Evolutionary conservation across 345 rosid species (phyloP).

Genomic region (Hirschfeldia incana): DNA sequence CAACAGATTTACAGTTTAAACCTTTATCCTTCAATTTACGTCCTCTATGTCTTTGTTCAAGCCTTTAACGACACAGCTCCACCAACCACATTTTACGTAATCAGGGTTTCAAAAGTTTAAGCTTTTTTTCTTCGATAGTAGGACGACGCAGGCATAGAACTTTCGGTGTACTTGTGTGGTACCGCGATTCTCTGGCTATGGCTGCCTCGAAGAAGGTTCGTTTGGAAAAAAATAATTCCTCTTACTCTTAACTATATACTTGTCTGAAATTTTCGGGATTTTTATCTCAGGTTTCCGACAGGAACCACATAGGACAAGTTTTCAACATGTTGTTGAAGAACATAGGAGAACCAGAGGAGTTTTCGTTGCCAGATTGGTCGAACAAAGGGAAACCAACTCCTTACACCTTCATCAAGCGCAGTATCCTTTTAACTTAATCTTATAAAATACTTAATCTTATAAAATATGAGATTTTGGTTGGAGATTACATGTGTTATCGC

Average conservation of each 20-base stretch:
- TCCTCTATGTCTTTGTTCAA: neutral
- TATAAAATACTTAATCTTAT: slow-evolving; percentile 7
- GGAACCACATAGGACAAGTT: slow-evolving; percentile 47
- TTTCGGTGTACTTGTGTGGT: neutral
- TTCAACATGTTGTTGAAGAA: slow-evolving; percentile 62
- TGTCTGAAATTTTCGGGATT: neutral
- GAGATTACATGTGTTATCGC: slow-evolving; percentile 24
- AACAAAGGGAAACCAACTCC: slow-evolving; percentile 64
- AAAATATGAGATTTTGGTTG: neutral
- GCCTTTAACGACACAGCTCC: slow-evolving; percentile 3
- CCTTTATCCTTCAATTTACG: slow-evolving; percentile 22
- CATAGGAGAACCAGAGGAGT: slow-evolving; percentile 66
- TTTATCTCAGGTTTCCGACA: slow-evolving; percentile 52
- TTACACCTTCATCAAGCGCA: slow-evolving; percentile 76
- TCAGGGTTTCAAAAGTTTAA: neutral
- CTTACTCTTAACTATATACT: neutral
- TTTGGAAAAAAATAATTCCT: neutral
- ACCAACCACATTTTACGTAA: neutral
- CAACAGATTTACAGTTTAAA: neutral
- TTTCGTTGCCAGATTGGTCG: slow-evolving; percentile 81
- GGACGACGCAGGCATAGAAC: neutral
- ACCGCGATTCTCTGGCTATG: slow-evolving; percentile 7
- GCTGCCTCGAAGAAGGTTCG: slow-evolving; percentile 38
- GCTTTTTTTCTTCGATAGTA: neutral
- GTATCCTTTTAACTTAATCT: slow-evolving; percentile 57